These are phyloP conservation scores for Komagataella pseudopastoris DNA, from an alignment of 805 yeast genomes.

Conservation along the genomic window DNA sequence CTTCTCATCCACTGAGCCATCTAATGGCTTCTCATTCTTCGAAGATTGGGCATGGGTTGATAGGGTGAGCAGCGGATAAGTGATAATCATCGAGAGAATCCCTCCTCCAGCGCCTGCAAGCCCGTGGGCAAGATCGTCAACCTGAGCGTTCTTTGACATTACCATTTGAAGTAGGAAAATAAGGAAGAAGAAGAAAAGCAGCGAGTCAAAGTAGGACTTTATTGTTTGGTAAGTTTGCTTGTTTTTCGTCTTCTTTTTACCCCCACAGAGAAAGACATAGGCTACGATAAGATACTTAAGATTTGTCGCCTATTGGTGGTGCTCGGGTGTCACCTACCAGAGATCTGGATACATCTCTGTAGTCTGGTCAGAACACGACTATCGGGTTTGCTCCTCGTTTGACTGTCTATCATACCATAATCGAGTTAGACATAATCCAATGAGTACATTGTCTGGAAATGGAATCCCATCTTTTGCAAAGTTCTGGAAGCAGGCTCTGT, in stretches of 20 bases:
- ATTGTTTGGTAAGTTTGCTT: neutral
- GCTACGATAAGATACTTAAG: neutral
- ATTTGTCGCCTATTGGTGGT: neutral
- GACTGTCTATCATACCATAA: neutral
- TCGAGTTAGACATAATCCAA: too few species aligned
- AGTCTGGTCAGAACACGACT: neutral
- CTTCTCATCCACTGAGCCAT: slow-evolving; percentile 6
- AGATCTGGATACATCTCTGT: neutral
- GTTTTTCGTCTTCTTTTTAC: neutral
- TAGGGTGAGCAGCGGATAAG: slow-evolving; percentile 80
- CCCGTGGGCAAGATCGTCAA: slow-evolving; percentile 68
- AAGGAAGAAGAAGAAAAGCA: neutral
- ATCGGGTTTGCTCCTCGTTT: neutral
- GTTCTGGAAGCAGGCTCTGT: slow-evolving; percentile 16
- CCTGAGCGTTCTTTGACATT: slow-evolving; percentile 3
- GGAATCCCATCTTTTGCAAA: neutral
- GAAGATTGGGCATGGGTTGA: slow-evolving; percentile 84
- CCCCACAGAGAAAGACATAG: slow-evolving; percentile 1
- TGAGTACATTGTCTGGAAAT: neutral
- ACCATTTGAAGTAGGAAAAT: neutral
- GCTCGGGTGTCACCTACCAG: neutral
- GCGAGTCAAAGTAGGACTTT: neutral
- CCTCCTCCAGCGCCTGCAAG: slow-evolving; percentile 93
- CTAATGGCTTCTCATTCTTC: slow-evolving; percentile 8
- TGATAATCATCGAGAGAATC: slow-evolving; percentile 70